Evolutionary conservation across 495 filamentous ascomycete genomes (phyloP), one percentile per base, ranked within the genome.

Genomic region (Neurospora sp.): DNA sequence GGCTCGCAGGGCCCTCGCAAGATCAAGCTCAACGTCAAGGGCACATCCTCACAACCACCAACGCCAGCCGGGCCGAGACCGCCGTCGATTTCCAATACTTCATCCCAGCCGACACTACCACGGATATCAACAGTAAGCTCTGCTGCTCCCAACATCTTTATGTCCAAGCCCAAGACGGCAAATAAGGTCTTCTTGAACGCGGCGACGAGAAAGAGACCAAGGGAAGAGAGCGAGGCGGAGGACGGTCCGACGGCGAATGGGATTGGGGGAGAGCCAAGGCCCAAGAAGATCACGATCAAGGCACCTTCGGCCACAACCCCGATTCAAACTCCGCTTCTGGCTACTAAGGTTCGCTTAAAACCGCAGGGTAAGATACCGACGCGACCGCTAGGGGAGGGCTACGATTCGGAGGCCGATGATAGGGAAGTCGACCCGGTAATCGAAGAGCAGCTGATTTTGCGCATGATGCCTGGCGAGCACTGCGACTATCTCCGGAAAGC

Each of bases 331-430:
- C 70, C 49, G 73, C 35, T 41, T 38, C 8, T 44, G 9, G 18
- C 72, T 10, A 7, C 70, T 84, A 54, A 87, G 78, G 72, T 12
- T 75, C 74, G 10, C 38, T 80, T 4, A 81, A 89, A 85, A 75
- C 49, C 60, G 20, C 60, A 73, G 6, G 80, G 87, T 49, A 88
- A 86, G 77, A 88, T 89, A 0, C 90, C 90, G 60, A 85, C 88
- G 0, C 90, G 93, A 70, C 89, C 89, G 18, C 84, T 82, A 4
- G 96, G 95, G 18, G 93, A 96, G 27, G 96, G 94, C 9, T 99
- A 98, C 81, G 96, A 99, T 80, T 97, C 93, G n/a, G 96, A 98
- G 81, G 93, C 94, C 3, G 94, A 93, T 23, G 96, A 98, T 77
- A 89, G 90, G 8, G 96, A 99, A 80, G 78, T 85, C 4, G 96